Evolutionary conservation across 2,329 filamentous ascomycete species (phyloP), one percentile per base, ranked within the genome.

Genomic region (Paraphaeosphaeria minitans): DNA sequence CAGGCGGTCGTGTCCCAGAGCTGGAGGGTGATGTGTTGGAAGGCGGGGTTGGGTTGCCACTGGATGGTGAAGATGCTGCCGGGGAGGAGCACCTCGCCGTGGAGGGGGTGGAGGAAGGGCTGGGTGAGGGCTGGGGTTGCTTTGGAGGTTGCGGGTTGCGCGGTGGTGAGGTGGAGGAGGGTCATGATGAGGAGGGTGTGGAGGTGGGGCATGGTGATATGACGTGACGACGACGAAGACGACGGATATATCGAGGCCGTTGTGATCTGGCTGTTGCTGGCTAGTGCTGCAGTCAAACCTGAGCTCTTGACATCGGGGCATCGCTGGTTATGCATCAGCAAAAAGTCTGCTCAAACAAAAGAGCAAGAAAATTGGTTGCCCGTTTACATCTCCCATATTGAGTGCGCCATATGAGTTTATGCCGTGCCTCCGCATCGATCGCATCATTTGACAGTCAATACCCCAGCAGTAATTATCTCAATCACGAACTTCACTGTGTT

Each of bases 141-240:
- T 54, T 37, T 41, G 13, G 58, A 51, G 22, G 56, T 56, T n/a
- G 59, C 35, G 7, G 50, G 21, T 21, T 57, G 58, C 5, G 54
- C 31, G 59, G 21, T 39, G 47, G 27, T 35, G 22, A 22, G 54
- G 51, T 1, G 58, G 45, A 51, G 33, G 35, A 53, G 53, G 53
- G 10, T 27, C n/a, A n/a, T 16, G 27, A 47, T 2, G 7, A 87
- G 85, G 77, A 84, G 83, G 35, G 88, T 87, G 12, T 90, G 90
- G 79, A 41, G 2, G 46, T 46, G 7, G 9, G 49, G 37, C 29
- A 89, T 88, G 75, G 72, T 66, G 33, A 21, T n/a, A 16, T 21
- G 5, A 16, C 42, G 37, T 7, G 13, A 27, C 24, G 6, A 27
- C 6, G 24, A 27, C 6, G 24, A 27, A 6, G 24, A 27, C n/a